Evolutionary conservation across 306 rosid genomes (phyloP).

Genomic region (Sindora glabra): DNA sequence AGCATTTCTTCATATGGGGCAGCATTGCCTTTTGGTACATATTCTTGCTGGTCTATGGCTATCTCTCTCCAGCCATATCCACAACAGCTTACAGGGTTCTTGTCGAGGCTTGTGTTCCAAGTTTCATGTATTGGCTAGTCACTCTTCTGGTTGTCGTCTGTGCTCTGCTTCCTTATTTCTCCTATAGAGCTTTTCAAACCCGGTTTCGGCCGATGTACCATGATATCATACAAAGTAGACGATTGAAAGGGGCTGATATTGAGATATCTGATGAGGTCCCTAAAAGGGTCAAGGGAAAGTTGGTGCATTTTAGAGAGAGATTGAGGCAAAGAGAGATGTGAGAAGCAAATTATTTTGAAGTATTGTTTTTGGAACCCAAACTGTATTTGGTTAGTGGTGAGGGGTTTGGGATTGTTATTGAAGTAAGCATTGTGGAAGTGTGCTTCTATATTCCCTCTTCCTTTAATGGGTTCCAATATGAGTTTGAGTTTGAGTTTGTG

Average conservation of each 20-base stretch:
- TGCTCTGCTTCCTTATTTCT: conserved; percentile 63
- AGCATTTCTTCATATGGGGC: conserved; percentile 85
- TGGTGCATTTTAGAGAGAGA: conserved; percentile 35
- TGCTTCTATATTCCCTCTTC: background rate
- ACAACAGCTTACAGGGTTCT: conserved; percentile 76
- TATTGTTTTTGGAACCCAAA: background rate
- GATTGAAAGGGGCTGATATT: conserved; percentile 20
- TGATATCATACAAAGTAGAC: conserved; percentile 59
- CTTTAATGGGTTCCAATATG: background rate
- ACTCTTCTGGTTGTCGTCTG: conserved; percentile 54
- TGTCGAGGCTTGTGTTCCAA: conserved; percentile 69
- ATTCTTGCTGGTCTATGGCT: conserved; percentile 59
- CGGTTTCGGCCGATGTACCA: conserved; percentile 74
- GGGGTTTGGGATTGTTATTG: conserved; percentile 16
- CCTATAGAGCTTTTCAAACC: conserved; percentile 65
- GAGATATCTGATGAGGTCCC: conserved; percentile 36
- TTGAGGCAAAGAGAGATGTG: conserved; percentile 44
- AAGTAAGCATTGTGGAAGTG: conserved; percentile 12
- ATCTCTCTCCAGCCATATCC: conserved; percentile 45
- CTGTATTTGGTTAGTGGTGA: conserved; percentile 24
- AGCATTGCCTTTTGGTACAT: conserved; percentile 71
- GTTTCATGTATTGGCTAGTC: conserved; percentile 60
- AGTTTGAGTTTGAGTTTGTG: background rate
- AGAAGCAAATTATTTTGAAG: conserved; percentile 4
- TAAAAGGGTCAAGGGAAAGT: conserved; percentile 23